phyloP scores from a whole-genome alignment of 805 yeast species.

The Yarrowia yakushimensis region DNA sequence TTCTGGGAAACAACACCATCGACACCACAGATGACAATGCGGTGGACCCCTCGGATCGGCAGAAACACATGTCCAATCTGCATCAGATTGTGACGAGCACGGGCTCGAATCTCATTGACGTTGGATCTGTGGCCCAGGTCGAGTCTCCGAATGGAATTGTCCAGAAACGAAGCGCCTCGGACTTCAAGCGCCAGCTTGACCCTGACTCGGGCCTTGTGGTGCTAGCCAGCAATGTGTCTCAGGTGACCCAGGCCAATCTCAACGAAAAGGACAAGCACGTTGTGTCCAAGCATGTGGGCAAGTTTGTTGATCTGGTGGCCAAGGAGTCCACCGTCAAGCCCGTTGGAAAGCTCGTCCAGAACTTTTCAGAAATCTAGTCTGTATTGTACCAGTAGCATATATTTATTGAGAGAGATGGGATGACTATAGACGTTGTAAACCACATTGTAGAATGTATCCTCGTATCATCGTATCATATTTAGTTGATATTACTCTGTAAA shows the following conservation, averaged over 20 bases:
- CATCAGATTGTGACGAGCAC: constrained; percentile 24
- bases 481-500: too few species aligned
- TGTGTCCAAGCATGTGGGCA: not conserved
- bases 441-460: too few species aligned
- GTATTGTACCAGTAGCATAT: too few species aligned
- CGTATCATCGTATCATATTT: too few species aligned
- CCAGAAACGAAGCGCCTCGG: constrained; percentile 21
- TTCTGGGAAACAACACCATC: constrained; percentile 20
- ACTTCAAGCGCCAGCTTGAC: constrained; percentile 17
- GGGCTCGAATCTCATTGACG: constrained; percentile 19
- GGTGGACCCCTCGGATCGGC: constrained; percentile 18
- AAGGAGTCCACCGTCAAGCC: constrained; percentile 18
- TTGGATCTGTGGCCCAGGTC: constrained; percentile 12
- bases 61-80: constrained; percentile 13
- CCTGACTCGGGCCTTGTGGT: not conserved
- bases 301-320: not conserved
- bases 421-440: too few species aligned
- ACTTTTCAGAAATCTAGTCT: constrained; percentile 14
- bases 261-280: constrained; percentile 14
- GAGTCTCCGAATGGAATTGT: constrained; percentile 12
- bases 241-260: not conserved
- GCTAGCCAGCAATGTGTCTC: not conserved
- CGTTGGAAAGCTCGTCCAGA: constrained; percentile 14
- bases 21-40: constrained; percentile 1
- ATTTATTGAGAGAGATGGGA: not conserved